These are phyloP conservation scores for Triadica sebifera DNA, from an alignment of 345 rosid genomes.

Conservation along the genomic window DNA sequence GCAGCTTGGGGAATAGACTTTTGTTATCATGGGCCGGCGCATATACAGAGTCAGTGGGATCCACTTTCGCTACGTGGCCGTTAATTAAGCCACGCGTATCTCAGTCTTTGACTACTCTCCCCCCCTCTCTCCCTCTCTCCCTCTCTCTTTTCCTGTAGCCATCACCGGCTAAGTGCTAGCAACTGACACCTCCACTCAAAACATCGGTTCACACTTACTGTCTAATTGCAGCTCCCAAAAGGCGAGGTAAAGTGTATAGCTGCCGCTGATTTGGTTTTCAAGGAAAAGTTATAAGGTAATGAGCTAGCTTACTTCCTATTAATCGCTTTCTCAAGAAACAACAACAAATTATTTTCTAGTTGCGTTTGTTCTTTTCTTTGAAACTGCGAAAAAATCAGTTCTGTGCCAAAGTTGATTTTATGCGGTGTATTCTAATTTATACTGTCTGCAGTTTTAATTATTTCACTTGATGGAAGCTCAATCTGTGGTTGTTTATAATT, in stretches of 20 bases:
- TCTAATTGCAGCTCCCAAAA: neutral
- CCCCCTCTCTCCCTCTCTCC: neutral
- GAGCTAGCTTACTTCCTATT: too few species aligned
- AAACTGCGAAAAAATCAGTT: neutral
- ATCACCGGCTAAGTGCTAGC: neutral
- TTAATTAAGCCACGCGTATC: conserved; percentile 13
- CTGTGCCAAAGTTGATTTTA: neutral
- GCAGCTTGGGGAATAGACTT: too few species aligned
- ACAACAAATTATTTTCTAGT: too few species aligned
- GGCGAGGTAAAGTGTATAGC: too few species aligned
- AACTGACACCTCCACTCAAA: neutral
- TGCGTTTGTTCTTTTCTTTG: too few species aligned
- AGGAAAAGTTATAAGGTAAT: too few species aligned
- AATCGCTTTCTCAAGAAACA: too few species aligned
- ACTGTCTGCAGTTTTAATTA: neutral
- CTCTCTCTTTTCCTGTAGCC: neutral
- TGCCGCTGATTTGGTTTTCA: too few species aligned
- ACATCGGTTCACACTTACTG: neutral
- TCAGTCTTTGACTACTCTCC: conserved; percentile 14
- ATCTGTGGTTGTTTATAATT: neutral
- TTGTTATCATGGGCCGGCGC: too few species aligned
- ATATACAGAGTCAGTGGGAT: neutral
- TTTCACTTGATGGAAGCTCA: neutral
- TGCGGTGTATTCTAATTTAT: neutral
- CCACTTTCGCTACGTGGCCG: conserved; percentile 18